Base-by-base conservation (phyloP, 768 basidiomycete genomes). In the Cyclocybe cylindracea region DNA sequence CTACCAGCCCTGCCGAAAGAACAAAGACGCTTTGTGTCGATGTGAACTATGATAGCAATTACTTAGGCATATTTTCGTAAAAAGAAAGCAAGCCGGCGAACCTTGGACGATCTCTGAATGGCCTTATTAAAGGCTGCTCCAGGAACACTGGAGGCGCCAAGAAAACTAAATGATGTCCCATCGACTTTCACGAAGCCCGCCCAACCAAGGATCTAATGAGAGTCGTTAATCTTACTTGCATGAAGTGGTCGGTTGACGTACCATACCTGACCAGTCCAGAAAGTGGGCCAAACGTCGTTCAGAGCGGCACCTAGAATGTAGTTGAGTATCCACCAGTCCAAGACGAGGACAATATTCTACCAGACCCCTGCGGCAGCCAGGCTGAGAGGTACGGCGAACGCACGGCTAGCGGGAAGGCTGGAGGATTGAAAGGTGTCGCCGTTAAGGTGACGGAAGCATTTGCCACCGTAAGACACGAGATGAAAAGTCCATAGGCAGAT, bases 1-100 rank as follows among this genome's bases (percentile, higher is more conserved):
- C 83, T 11, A 89, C 71, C 2, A 82, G 79, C 3, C 86, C 87
- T 3, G 87, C 84, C 2, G 76, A 77, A 46, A 88, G 62, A 4
- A 79, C 75, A 55, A 87, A 89, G 35, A 74, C 77, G 56, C 82
- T 85, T 61, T 85, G 84, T 0, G 85, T 87, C 2, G 85, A 74
- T 2, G 87, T 88, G 60, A 87, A 87, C 86, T 87, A 39, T n/a
- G 36, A 7, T 31, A 49, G 24, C 13, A 16, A 19, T 41, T 14
- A 33, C 14, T 36, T 10, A 24, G 10, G 24, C n/a, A n/a, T 42
- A 39, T 9, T 29, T 5, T 14, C 14, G 33, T 52, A 16, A 31
- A 13, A 2, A 33, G 9, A n/a, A n/a, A 19, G 32, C n/a, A 9
- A 53, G 14, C 16, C 0, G 14, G 57, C 62, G n/a, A 48, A 84